A percentile compares a stretch with the other conserved stretches of the same genome.
Evolutionary conservation across 2,329 filamentous ascomycete genomes (phyloP).

Genomic region (Cladophialophora carrionii): DNA sequence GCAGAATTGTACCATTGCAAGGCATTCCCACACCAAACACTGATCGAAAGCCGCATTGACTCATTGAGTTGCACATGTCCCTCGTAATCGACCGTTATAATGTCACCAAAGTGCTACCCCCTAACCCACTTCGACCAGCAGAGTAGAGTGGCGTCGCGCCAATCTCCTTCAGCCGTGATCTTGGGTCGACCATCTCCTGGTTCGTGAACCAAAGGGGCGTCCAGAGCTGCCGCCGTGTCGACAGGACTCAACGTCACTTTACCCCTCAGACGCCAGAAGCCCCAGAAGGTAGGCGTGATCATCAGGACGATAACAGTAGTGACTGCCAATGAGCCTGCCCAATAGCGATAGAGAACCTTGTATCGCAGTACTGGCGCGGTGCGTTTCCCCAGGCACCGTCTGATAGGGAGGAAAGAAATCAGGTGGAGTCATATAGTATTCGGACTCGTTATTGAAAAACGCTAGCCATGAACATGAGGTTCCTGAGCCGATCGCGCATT

Average conservation of each 20-base stretch:
- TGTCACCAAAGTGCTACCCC: not conserved
- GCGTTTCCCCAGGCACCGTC: not conserved
- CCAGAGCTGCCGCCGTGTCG: conserved; percentile 11
- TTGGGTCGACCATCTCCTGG: conserved; percentile 25
- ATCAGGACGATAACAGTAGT: conserved; percentile 13
- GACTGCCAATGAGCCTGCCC: conserved; percentile 9
- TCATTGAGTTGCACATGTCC: not conserved
- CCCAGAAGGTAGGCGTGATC: conserved; percentile 15
- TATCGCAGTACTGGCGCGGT: not conserved
- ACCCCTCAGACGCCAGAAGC: conserved; percentile 12
- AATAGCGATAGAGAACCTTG: not conserved
- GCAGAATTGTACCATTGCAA: not conserved
- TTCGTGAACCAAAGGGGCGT: not conserved
- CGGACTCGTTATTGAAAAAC: conserved; percentile 2
- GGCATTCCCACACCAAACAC: not conserved
- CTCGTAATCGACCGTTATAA: not conserved
- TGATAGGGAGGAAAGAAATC: not conserved
- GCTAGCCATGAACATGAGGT: conserved; percentile 8
- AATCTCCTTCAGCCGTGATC: conserved; percentile 5
- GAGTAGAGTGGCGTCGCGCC: not conserved
- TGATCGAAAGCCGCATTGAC: not conserved
- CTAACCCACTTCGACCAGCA: not conserved
- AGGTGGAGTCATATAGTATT: not conserved
- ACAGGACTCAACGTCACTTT: conserved; percentile 12
- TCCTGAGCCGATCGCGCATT: conserved; percentile 4